Base-by-base conservation (phyloP, 2,329 filamentous ascomycete species). In the Fusarium tuaranense region DNA sequence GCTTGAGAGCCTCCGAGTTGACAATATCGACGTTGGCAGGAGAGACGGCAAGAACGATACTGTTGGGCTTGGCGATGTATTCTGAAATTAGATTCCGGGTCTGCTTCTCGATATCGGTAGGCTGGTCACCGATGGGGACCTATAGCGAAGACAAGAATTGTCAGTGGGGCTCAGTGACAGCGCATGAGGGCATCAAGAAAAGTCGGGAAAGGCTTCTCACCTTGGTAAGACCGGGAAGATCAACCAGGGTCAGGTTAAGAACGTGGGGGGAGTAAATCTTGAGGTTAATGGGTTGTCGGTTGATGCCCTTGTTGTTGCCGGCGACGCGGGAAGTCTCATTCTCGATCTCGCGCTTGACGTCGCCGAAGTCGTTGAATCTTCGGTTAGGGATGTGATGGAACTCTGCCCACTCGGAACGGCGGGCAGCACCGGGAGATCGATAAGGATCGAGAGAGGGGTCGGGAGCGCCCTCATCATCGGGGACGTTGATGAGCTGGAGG, bases 61-160 rank as follows among this genome's bases (percentile, higher is more conserved):
- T 98, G 88, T 99, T 99, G 16, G 97, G 96, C 86, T 99, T 99
- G 68, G 95, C 95, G 80, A 98, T 99, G 82, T 98, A 99, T 86
- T 99, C 97, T 66, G 95, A 94, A 79, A 99, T 98, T 79, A 99
- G 90, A 77, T 95, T 98, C 75, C 96, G 91, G 36, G 97, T 99
- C 86, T 99, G 97, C 85, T 98, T 98, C 88, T 99, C 97, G 80
- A 99, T 99, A 81, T 99, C 97, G 79, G 94, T 92, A 9, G 97
- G 97, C 82, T 99, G 97, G 82, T 99, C 97, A 76, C 97, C 97
- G 82, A 99, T 98, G 34, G 97, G 97, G 69, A 98, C 95, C 92
- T 94, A 38, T 62, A 63, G 32, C 41, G 60, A 62, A 64, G 32
- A 51, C 62, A 62, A 67, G 38, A 34, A 69, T 70, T 62, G 67